phyloP scores from a whole-genome alignment of 2,329 filamentous ascomycete genomes.

The Fusarium sarcochroum region DNA sequence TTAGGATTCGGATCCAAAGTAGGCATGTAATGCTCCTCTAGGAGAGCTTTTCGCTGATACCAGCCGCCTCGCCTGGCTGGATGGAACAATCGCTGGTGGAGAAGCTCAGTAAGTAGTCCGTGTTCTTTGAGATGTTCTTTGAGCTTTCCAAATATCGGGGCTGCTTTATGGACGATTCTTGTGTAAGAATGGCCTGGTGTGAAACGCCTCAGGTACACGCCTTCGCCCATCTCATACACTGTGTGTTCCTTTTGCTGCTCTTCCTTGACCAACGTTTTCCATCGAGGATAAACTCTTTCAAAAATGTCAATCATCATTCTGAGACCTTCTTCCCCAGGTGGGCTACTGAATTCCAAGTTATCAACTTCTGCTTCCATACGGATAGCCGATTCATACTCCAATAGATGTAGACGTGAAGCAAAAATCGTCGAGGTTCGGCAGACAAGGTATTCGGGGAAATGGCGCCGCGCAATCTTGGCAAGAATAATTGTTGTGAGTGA shows the following conservation, averaged over 20 bases:
- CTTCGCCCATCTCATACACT: slow-evolving; percentile 86
- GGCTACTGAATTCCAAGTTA: slow-evolving; percentile 84
- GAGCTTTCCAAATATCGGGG: slow-evolving; percentile 82
- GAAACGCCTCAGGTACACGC: slow-evolving; percentile 89
- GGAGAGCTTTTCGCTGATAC: slow-evolving; percentile 94
- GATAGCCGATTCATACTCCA: slow-evolving; percentile 92
- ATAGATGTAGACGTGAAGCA: slow-evolving; percentile 76
- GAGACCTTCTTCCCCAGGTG: slow-evolving; percentile 74
- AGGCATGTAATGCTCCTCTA: slow-evolving; percentile 97
- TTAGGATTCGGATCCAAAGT: slow-evolving; percentile 63
- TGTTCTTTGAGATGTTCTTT: slow-evolving; percentile 87
- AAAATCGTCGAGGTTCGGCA: slow-evolving; percentile 94
- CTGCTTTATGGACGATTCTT: slow-evolving; percentile 89
- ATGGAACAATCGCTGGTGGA: slow-evolving; percentile 88
- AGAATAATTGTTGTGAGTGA: slow-evolving; percentile 95
- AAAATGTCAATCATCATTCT: slow-evolving; percentile 79
- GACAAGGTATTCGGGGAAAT: slow-evolving; percentile 92
- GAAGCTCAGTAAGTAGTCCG: slow-evolving; percentile 78
- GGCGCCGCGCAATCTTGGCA: slow-evolving; percentile 87
- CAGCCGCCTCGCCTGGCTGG: slow-evolving; percentile 86
- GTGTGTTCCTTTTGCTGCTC: slow-evolving; percentile 83
- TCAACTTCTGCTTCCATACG: slow-evolving; percentile 87
- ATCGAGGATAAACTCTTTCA: slow-evolving; percentile 82
- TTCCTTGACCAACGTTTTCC: slow-evolving; percentile 79
- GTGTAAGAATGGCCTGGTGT: slow-evolving; percentile 95